Evolutionary conservation across 23 red algal species (phyloP).

Genomic region (Pyropia haitanensis): DNA sequence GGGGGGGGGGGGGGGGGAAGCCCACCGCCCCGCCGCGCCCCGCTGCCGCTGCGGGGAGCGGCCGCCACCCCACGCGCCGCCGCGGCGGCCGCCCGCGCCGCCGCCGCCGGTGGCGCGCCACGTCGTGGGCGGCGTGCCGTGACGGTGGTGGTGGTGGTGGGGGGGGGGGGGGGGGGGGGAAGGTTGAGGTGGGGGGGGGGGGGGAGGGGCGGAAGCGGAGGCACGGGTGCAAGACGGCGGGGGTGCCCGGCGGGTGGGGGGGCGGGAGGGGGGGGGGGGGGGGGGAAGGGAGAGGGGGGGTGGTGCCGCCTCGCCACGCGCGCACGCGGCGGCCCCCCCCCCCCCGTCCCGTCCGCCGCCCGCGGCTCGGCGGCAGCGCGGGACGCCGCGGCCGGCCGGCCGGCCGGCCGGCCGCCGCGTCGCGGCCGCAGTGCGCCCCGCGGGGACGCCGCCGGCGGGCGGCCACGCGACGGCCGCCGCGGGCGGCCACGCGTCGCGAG

Average conservation of each 20-base stretch:
- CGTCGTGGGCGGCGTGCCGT: not conserved
- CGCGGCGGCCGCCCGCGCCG: not conserved
- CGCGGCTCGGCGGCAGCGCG: no score
- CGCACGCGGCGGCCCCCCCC: no score
- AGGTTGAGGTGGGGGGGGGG: not conserved
- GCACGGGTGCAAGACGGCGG: not conserved
- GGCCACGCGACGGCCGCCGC: not conserved
- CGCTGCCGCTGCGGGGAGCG: not conserved
- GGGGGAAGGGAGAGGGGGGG: not conserved
- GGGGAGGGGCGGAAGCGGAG: not conserved
- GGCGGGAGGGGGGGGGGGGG: not conserved
- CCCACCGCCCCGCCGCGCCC: not conserved
- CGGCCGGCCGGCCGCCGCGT: not conserved
- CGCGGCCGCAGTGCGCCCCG: not conserved
- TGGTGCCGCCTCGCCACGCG: no score
- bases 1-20: not conserved
- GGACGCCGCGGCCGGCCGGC: no score
- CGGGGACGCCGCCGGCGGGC: constrained; percentile 1
- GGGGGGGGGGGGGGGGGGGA: constrained; percentile 8
- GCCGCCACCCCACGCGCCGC: not conserved
- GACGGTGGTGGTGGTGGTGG: constrained; percentile 7
- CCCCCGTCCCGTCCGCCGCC: no score
- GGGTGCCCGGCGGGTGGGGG: not conserved
- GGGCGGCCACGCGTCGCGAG: not conserved
- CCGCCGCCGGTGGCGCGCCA: not conserved